Evolutionary conservation across 306 rosid genomes (phyloP), one percentile per base, ranked within the genome.

Genomic region (Comarum palustre): DNA sequence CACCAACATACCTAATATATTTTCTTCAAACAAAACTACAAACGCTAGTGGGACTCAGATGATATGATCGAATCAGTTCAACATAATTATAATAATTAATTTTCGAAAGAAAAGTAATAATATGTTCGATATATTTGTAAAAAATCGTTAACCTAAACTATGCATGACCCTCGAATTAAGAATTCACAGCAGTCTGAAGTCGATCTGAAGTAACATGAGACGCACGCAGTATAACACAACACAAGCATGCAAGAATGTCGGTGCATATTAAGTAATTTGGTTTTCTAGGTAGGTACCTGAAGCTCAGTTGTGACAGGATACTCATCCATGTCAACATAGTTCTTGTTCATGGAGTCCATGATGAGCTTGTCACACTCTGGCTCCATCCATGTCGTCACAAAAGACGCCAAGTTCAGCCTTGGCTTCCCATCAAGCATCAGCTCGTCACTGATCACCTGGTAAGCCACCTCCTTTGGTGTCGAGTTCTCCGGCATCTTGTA

Each of bases 311-410:
- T 89, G 36, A 82, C 83, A 12, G 97, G 97, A 79, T 91, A 91
- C 52, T 91, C 92, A 13, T 87, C 88, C 92, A 89, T 89, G 82
- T 89, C 80, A 0, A 86, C 97, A 43, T 86, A 91, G 84, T 91
- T 91, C 71, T 91, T 91, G 84, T 87, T 89, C 64, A 89, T 80
- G 47, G 96, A 89, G 68, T 84, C 95, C 92, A 91, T 84, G 22
- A 91, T 84, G 50, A 91, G 90, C 61, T 77, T 84, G 51, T 91
- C 84, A 25, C 90, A 87, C 66, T 91, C 92, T 9, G 89, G 89
- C 77, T 91, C 95, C 97, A 91, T 91, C 68, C 84, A 84, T n/a
- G 97, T 88, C 6, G 95, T 91, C 31, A 91, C 95, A 68, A 91
- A 91, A 27, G 97, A 88, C 29, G 97, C 97, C 80, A 91, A 58